These are phyloP conservation scores for Helotiales sp. DNA, from an alignment of 2,329 filamentous ascomycete genomes.

Conservation along the genomic window DNA sequence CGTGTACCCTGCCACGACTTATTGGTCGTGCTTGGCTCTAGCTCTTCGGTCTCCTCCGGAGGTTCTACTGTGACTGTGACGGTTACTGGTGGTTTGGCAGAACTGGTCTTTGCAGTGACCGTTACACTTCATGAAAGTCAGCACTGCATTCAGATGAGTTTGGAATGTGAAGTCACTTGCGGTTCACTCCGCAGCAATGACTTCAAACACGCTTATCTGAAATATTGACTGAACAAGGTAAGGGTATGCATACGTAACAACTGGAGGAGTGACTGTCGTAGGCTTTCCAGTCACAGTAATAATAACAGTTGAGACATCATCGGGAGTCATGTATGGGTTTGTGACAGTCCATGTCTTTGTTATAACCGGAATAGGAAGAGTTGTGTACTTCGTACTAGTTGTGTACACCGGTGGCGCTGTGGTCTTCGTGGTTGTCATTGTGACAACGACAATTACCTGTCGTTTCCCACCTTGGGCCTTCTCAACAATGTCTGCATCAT, in stretches of 20 bases:
- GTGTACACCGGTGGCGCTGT: not conserved
- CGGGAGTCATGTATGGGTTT: not conserved
- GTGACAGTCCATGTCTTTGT: slow-evolving; percentile 1
- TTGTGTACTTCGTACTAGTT: slow-evolving; percentile 2
- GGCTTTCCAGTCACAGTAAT: not conserved
- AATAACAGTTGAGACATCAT: not conserved
- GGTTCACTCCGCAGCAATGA: not conserved
- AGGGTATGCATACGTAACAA: not conserved
- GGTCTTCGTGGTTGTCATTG: not conserved
- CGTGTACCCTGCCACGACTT: not conserved
- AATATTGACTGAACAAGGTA: not conserved
- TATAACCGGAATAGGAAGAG: not conserved
- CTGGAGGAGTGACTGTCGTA: not conserved
- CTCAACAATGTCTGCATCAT: not conserved
- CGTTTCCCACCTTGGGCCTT: not conserved
- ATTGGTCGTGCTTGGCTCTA: not conserved
- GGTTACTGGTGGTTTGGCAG: not conserved
- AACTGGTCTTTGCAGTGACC: not conserved
- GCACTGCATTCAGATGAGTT: not conserved
- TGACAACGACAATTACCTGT: not conserved
- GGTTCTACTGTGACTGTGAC: not conserved
- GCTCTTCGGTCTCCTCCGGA: not conserved
- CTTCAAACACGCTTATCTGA: not conserved
- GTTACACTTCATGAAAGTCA: not conserved
- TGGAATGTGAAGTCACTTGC: not conserved